A percentile compares a stretch with the other conserved stretches of the same genome.
Evolutionary conservation across 1,284 basidiomycete genomes (phyloP).

Genomic region (Ceratobasidium sp.): DNA sequence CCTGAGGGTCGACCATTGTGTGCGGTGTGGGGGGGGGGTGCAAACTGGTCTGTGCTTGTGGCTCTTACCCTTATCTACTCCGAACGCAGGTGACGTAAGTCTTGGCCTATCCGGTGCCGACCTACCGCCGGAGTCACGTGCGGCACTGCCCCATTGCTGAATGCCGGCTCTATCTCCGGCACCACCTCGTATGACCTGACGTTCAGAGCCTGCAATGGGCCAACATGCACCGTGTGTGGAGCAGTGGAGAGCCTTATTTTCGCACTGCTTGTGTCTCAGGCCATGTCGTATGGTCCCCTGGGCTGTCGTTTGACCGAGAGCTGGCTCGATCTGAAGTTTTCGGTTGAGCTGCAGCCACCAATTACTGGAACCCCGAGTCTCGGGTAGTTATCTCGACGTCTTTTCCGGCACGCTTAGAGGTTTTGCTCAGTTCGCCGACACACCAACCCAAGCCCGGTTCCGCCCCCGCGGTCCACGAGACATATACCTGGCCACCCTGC

Average conservation of each 20-base stretch:
- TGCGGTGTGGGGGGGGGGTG: too few species aligned
- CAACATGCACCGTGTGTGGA: neutral
- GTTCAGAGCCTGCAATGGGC: neutral
- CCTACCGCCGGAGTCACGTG: constrained; percentile 13
- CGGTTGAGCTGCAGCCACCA: neutral
- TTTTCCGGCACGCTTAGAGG: neutral
- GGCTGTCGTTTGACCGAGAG: neutral
- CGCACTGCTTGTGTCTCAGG: too few species aligned
- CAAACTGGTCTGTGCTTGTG: constrained; percentile 22
- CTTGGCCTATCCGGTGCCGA: constrained; percentile 10
- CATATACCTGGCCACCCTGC: too few species aligned
- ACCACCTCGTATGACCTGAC: constrained; percentile 29
- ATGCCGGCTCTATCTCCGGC: constrained; percentile 7
- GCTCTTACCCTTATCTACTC: constrained; percentile 32
- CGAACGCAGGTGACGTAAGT: constrained; percentile 20
- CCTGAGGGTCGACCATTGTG: constrained; percentile 49
- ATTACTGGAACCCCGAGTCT: neutral
- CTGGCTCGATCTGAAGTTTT: neutral
- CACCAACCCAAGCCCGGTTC: too few species aligned
- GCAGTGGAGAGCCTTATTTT: neutral
- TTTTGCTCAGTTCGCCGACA: neutral
- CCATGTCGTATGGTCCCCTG: neutral
- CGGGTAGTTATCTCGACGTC: neutral
- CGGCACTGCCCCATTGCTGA: constrained; percentile 30
- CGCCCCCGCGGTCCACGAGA: too few species aligned